Evolutionary conservation across 176 grass and related monocot species (phyloP), one percentile per base, ranked within the genome.

Genomic region (Canna indica): DNA sequence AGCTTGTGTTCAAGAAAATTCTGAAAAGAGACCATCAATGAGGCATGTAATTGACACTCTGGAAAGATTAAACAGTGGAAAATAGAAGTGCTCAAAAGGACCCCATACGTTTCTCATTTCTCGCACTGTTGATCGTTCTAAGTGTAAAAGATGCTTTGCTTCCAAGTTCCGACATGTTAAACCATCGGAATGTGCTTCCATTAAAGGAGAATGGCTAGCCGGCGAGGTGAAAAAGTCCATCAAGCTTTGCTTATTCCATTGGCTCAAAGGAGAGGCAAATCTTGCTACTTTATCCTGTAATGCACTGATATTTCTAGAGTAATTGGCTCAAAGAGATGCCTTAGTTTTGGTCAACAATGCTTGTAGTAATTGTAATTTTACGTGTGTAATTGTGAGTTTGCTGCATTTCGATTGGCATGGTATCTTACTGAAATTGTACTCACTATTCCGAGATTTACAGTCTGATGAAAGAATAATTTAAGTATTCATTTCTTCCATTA

Each of bases 21-120:
- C 80, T 13, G 89, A 93, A 73, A 82, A 72, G 63, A 87, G 94
- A 65, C 89, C 86, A 0, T 73, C 58, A 1, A 90, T 93, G 86
- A 87, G 86, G 74, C 67, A 87, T 76, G 94, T 86, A 0, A 39
- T 44, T 10, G 89, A 99, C 34, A 81, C 80, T 64, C 73, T 99
- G 73, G 94, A 93, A 28, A 78, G 78, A 35, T 41, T 81, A 28
- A 61, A 39, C 34, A 3, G 17, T 39, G 5, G 63, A 38, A 66
- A 20, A 33, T 41, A 29, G 27, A 3, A 30, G 57, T 15, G 26
- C 9, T 2, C 1, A 3, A 25, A 31, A 60, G 27, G 25, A 30
- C 57, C 27, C 27, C 12, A 60, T 30, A 5, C 25, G 11, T 30
- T 31, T 27, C 14, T 10, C 57, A 59, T 59, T 59, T 16, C 57